Base-by-base conservation (phyloP, 805 yeast genomes). In the Wickerhamomyces ciferrii region DNA sequence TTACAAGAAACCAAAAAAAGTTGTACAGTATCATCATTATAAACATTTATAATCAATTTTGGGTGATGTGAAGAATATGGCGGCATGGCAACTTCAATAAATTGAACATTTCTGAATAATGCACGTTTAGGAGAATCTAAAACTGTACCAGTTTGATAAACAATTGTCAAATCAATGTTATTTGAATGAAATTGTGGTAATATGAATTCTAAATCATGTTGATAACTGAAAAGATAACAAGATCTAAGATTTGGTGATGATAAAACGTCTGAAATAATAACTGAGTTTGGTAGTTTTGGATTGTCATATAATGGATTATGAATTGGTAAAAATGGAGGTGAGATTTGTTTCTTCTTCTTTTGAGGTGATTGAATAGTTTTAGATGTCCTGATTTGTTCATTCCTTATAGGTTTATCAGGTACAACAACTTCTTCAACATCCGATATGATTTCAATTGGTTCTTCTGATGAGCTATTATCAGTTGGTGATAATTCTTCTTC, bases 1-100 rank as follows among this genome's bases (percentile, higher is more conserved):
- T 84, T 84, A 59, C 77, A 73, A 1, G 88, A 78, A 60, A 83
- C 77, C 21, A 84, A 65, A 20, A 77, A 78, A 0, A 84, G 60
- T 55, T 77, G 81, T 29, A 73, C 60, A 0, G 72, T 61, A 17
- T 65, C 66, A 50, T 76, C 77, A 2, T 58, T 58, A 54, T 69
- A 80, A 47, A 74, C 65, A 54, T 83, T 83, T 14, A 84, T 64
- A 71, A 84, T 79, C 75, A 84, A 65, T 57, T 84, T 84, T 1
- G 87, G 73, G 59, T 84, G 92, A 59, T 84, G 90, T 3, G 74
- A 68, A 0, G 77, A 63, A 53, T 51, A 75, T 18, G 65, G 70
- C 7, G 67, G 63, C 68, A 69, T 65, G 2, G 41, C 10, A 1
- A 74, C 68, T 38, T 63, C 62, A 8, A 69, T 43, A 2, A 55